These are phyloP conservation scores for Onygenales sp. DNA, from an alignment of 2,329 filamentous ascomycete genomes.

Conservation along the genomic window DNA sequence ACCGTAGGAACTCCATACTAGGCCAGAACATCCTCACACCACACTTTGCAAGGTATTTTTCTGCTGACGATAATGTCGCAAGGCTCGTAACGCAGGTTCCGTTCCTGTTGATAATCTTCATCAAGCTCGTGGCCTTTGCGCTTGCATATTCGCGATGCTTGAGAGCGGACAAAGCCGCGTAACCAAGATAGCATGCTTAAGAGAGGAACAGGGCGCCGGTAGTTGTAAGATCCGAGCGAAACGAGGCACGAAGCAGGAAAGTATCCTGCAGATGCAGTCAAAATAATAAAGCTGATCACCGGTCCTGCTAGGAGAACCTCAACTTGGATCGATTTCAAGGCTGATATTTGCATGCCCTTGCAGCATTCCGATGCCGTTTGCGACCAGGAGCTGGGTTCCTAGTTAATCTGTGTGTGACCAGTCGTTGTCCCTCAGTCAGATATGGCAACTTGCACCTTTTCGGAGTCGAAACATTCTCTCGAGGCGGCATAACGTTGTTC, in stretches of 20 bases:
- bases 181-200: background rate
- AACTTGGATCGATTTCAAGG: background rate
- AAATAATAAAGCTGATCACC: background rate
- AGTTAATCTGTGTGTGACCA: too few species aligned
- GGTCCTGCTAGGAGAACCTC: background rate
- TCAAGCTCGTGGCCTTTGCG: background rate
- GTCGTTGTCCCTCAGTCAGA: too few species aligned
- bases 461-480: too few species aligned
- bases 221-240: background rate
- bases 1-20: constrained; percentile 16
- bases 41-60: constrained; percentile 8
- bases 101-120: background rate
- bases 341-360: background rate
- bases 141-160: background rate
- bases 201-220: background rate
- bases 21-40: constrained; percentile 14
- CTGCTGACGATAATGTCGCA: constrained; percentile 8
- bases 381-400: too few species aligned
- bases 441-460: too few species aligned
- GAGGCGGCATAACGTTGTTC: too few species aligned
- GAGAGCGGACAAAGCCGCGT: background rate
- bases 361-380: too few species aligned
- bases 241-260: background rate
- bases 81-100: constrained; percentile 1
- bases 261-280: background rate